A percentile compares a stretch with the other conserved stretches of the same genome.
Evolutionary conservation across 106 monocot species (phyloP).

Genomic region (Gastrodia elata): DNA sequence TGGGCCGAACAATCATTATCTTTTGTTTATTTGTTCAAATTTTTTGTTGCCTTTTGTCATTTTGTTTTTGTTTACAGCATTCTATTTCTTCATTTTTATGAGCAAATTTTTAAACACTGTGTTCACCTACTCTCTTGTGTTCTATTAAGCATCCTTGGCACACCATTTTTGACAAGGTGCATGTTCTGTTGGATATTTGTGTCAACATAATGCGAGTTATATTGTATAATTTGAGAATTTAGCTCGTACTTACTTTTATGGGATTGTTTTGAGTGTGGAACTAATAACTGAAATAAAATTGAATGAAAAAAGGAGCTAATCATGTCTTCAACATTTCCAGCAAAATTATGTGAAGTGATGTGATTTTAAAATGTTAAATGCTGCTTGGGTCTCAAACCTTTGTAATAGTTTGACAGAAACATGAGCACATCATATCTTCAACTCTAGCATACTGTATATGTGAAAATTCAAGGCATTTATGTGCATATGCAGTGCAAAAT

Average conservation of each 20-base stretch:
- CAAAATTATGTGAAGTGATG: not conserved
- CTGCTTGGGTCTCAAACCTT: not conserved
- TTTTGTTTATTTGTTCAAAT: too few relatives aligned
- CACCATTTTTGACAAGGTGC: too few relatives aligned
- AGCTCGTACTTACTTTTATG: not conserved
- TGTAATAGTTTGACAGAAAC: not conserved
- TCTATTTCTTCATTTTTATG: too few relatives aligned
- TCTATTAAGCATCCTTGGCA: too few relatives aligned
- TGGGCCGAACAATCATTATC: too few relatives aligned
- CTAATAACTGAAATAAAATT: not conserved
- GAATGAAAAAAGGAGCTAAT: not conserved
- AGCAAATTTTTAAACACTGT: too few relatives aligned
- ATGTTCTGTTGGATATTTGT: too few relatives aligned
- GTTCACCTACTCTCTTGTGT: too few relatives aligned
- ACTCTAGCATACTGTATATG: not conserved
- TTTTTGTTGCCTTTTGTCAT: too few relatives aligned
- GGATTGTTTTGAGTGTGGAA: not conserved
- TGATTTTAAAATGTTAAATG: not conserved
- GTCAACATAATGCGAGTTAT: not conserved
- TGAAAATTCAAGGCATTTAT: not conserved
- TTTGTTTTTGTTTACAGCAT: too few relatives aligned
- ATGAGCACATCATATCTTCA: not conserved
- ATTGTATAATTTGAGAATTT: not conserved
- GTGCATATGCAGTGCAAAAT: constrained; percentile 39
- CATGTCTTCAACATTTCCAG: not conserved